Conservation (phyloP, 2,329 filamentous ascomycete genomes). For the Hirsutella rhossiliensis region DNA sequence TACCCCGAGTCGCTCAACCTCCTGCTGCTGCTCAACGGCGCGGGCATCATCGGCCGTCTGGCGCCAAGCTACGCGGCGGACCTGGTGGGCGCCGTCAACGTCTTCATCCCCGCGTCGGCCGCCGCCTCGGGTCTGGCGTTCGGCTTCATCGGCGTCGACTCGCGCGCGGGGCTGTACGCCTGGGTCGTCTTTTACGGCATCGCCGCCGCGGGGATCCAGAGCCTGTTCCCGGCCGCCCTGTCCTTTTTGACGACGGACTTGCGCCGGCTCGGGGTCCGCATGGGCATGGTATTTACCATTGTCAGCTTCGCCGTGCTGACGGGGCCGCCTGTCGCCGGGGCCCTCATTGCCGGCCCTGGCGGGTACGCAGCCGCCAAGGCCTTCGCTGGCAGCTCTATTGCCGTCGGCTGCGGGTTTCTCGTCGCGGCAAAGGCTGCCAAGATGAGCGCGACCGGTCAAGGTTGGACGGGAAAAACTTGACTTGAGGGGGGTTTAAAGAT, state of each 20-base stretch:
- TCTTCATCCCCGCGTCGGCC: slow-evolving; percentile 38
- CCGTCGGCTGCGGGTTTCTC: slow-evolving; percentile 28
- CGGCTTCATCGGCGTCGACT: slow-evolving; percentile 45
- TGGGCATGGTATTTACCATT: slow-evolving; percentile 47
- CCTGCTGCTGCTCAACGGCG: slow-evolving; percentile 52
- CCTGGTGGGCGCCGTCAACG: slow-evolving; percentile 44
- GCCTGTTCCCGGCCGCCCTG: slow-evolving; percentile 48
- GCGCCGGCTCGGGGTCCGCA: slow-evolving; percentile 37
- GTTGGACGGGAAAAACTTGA: slow-evolving; percentile 27
- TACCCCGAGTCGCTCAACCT: slow-evolving; percentile 45
- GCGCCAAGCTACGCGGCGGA: slow-evolving; percentile 48
- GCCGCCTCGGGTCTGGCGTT: slow-evolving; percentile 32
- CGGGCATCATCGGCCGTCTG: slow-evolving; percentile 45
- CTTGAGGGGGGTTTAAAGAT: too few relatives aligned
- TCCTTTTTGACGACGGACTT: slow-evolving; percentile 41
- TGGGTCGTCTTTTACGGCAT: slow-evolving; percentile 54
- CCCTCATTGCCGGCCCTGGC: slow-evolving; percentile 29
- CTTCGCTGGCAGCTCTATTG: slow-evolving; percentile 26
- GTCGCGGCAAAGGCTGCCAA: slow-evolving; percentile 23
- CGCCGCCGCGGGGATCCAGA: slow-evolving; percentile 48
- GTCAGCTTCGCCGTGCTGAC: slow-evolving; percentile 40
- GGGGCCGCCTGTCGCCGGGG: slow-evolving; percentile 38
- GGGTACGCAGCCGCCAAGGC: slow-evolving; percentile 34
- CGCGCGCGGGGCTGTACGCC: slow-evolving; percentile 39
- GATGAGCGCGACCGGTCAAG: slow-evolving; percentile 23